Base-by-base conservation (phyloP, 1,284 basidiomycete genomes). In the Ganoderma lucidum region DNA sequence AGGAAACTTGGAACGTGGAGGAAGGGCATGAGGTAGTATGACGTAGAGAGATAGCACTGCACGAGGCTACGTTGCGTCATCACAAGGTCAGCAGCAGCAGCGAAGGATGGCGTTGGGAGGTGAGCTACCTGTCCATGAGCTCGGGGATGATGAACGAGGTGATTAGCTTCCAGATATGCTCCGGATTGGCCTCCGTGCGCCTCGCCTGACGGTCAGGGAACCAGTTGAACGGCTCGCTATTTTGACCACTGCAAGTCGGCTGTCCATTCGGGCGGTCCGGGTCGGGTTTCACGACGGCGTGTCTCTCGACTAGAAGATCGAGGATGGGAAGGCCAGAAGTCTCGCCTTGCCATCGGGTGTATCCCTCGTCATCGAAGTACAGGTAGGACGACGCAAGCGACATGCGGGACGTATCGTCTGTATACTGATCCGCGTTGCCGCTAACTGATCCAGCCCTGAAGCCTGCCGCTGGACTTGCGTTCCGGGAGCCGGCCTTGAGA, bases 21-120 rank as follows among this genome's bases (percentile, higher is more conserved):
- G 82, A 96, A 96, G 2, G 95, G 95, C 80, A 96, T 89, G 64
- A 96, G 86, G 73, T 96, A 94, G 78, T 95, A 95, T n/a, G 94
- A 93, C 51, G 95, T 97, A 28, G 94, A 96, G 66, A 97, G 83
- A 80, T 91, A 93, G 78, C 89, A 93, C 76, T 93, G 91, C n/a
- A n/a, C n/a, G n/a, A n/a, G n/a, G n/a, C n/a, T n/a, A n/a, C n/a
- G n/a, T n/a, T n/a, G n/a, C n/a, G n/a, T n/a, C n/a, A n/a, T n/a
- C n/a, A n/a, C n/a, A n/a, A n/a, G n/a, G n/a, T n/a, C n/a, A n/a
- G n/a, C n/a, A n/a, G n/a, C n/a, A n/a, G n/a, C n/a, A n/a, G n/a
- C n/a, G n/a, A n/a, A n/a, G n/a, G n/a, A n/a, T n/a, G n/a, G n/a
- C n/a, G n/a, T n/a, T n/a, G n/a, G n/a, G n/a, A n/a, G n/a, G n/a